phyloP scores from a whole-genome alignment of 2,329 filamentous ascomycete species.

The Aspergillus pseudoglaucus region DNA sequence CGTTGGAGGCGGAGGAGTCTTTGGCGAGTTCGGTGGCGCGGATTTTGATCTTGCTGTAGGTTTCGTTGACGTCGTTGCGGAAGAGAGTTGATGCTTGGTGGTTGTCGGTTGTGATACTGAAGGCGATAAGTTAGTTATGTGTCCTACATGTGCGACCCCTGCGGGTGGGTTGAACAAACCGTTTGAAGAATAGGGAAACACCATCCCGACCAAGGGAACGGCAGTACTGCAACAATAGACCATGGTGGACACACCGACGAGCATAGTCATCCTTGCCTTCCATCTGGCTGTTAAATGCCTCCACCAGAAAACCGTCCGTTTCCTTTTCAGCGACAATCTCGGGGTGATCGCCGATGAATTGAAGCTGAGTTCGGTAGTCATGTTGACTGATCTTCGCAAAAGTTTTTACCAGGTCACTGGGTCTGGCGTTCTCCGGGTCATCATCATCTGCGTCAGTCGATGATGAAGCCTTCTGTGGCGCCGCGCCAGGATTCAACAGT shows the following conservation, averaged over 20 bases:
- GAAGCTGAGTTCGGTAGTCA: slow-evolving; percentile 66
- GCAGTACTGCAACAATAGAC: slow-evolving; percentile 88
- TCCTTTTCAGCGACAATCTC: slow-evolving; percentile 75
- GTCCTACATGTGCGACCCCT: background rate
- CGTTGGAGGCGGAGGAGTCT: slow-evolving; percentile 47
- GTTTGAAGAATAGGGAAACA: slow-evolving; percentile 89
- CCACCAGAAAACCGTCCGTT: slow-evolving; percentile 81
- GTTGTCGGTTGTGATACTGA: slow-evolving; percentile 69
- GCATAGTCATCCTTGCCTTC: slow-evolving; percentile 69
- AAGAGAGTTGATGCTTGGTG: slow-evolving; percentile 91
- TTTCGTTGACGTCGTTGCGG: slow-evolving; percentile 83
- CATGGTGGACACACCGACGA: slow-evolving; percentile 86
- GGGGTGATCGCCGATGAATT: slow-evolving; percentile 74
- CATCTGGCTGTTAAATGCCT: slow-evolving; percentile 85
- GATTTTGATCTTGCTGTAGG: slow-evolving; percentile 72
- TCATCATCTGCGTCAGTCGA: slow-evolving; percentile 49
- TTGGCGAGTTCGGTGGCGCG: slow-evolving; percentile 67
- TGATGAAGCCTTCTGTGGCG: slow-evolving; percentile 37
- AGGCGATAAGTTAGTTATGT: slow-evolving; percentile 7
- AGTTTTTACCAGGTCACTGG: slow-evolving; percentile 68
- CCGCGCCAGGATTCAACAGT: slow-evolving; percentile 63
- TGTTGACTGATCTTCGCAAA: slow-evolving; percentile 72
- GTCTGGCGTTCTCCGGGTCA: slow-evolving; percentile 68
- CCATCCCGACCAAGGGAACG: slow-evolving; percentile 81
- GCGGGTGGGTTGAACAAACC: slow-evolving; percentile 36